Evolutionary conservation across 352 stramenopile genomes (phyloP), one percentile per base, ranked within the genome.

Genomic region (Pythium utonaiense): DNA sequence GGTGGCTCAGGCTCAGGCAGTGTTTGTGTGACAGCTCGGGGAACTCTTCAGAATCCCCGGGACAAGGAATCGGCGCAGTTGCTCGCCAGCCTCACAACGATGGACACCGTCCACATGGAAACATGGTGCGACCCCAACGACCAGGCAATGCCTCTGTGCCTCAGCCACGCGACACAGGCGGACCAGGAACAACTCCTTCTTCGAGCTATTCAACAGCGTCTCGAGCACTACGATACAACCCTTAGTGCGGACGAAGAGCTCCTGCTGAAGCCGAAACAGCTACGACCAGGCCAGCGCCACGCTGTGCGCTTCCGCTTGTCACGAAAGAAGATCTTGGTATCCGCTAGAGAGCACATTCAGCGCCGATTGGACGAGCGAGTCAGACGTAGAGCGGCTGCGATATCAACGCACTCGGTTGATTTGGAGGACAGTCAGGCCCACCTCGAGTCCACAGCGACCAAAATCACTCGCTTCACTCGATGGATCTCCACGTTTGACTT

Each of bases 251-350:
- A 91, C 30, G n/a, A 49, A 8, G 30, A 61, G 6, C 17, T 28
- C 10, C 40, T 64, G 21, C n/a, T 14, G 16, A 60, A 31, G 12
- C 34, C 42, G 17, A 8, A 9, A 1, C 19, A 55, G 14, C 10
- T 34, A 10, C 21, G 14, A 53, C 42, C 31, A 31, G 36, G 14
- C 14, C 9, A 53, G 9, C 61, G 27, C 4, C 42, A 82, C 24
- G 72, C 73, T 21, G 50, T 88, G 19, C 25, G 27, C 7, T 90
- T 89, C 47, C 78, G 82, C 1, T 17, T 66, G 9, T 86, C 71
- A 33, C 75, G 80, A 28, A 90, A 89, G 62, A 54, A 63, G 17
- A 78, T 89, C 61, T 42, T 91, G 1, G 60, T 54, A 17, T 60
- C 70, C 19, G 69, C 73, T 3, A 42, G 63, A 5, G 7, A 16